Evolutionary conservation across 345 rosid species (phyloP).

Genomic region (Erucastrum elatum): DNA sequence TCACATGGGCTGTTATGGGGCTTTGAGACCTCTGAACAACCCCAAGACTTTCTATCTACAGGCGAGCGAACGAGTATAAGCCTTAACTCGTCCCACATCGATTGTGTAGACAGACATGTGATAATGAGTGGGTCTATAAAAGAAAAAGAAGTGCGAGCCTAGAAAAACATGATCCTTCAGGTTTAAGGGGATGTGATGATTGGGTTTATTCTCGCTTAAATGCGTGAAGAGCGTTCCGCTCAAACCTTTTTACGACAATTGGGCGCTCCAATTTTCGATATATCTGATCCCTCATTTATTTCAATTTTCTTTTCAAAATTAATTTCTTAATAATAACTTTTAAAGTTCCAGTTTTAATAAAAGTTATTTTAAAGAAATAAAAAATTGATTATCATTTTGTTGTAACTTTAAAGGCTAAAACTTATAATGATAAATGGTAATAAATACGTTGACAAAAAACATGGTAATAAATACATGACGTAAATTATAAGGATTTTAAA

Average conservation of each 20-base stretch:
- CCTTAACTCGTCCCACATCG: slow-evolving; percentile 26
- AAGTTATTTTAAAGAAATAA: too few relatives aligned
- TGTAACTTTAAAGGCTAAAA: too few relatives aligned
- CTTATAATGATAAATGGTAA: too few relatives aligned
- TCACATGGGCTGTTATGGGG: background rate
- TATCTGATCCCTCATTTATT: slow-evolving; percentile 27
- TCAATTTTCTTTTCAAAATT: background rate
- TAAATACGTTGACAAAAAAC: too few relatives aligned
- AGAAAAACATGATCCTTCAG: slow-evolving; percentile 25
- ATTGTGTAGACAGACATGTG: background rate
- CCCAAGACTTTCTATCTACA: background rate
- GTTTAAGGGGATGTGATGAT: slow-evolving; percentile 37
- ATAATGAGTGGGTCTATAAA: slow-evolving; percentile 8
- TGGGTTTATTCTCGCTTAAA: slow-evolving; percentile 13
- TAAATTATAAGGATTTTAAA: background rate
- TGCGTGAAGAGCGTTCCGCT: slow-evolving; percentile 28
- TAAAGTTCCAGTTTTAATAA: too few relatives aligned
- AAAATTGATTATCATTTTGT: too few relatives aligned
- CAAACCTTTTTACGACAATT: slow-evolving; percentile 37
- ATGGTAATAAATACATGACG: too few relatives aligned
- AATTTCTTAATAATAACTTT: too few relatives aligned
- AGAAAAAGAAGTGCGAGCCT: fast-evolving
- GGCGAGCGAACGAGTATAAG: background rate
- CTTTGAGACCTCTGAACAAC: background rate
- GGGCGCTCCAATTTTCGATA: slow-evolving; percentile 21